Percentiles rank a stretch among this genome's conserved stretches.
Evolutionary conservation across 2,329 filamentous ascomycete species (phyloP).

Genomic region (Exserohilum turcica): DNA sequence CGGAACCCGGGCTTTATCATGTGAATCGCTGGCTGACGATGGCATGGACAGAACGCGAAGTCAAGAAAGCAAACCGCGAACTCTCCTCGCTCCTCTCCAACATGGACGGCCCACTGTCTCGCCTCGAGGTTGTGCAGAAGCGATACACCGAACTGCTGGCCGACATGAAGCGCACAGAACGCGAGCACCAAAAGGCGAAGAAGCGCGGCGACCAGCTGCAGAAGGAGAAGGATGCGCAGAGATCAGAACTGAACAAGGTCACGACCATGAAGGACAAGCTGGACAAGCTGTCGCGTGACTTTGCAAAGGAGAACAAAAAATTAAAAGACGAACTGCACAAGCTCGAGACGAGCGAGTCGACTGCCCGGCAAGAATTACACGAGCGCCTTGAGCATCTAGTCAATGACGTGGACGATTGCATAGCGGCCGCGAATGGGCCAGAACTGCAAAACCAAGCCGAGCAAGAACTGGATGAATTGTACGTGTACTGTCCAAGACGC

Average conservation of each 20-base stretch:
- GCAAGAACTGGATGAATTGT: slow-evolving; percentile 89
- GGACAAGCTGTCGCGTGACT: slow-evolving; percentile 91
- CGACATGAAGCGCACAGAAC: slow-evolving; percentile 94
- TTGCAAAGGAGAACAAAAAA: slow-evolving; percentile 97
- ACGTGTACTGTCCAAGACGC: slow-evolving; percentile 44
- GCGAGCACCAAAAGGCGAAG: slow-evolving; percentile 94
- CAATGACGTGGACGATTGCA: slow-evolving; percentile 83
- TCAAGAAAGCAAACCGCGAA: slow-evolving; percentile 91
- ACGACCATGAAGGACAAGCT: slow-evolving; percentile 92
- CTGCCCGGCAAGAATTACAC: slow-evolving; percentile 81
- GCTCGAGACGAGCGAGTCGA: slow-evolving; percentile 82
- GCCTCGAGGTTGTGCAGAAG: slow-evolving; percentile 87
- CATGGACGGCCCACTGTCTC: slow-evolving; percentile 89
- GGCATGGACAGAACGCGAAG: slow-evolving; percentile 75
- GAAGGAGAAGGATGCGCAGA: slow-evolving; percentile 91
- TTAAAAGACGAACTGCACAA: slow-evolving; percentile 92
- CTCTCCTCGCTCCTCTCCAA: slow-evolving; percentile 81
- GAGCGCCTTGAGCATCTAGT: slow-evolving; percentile 81
- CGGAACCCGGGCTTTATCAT: slow-evolving; percentile 7
- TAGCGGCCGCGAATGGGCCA: slow-evolving; percentile 83
- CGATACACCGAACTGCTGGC: slow-evolving; percentile 89
- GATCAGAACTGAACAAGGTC: slow-evolving; percentile 88
- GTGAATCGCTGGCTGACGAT: slow-evolving; percentile 33
- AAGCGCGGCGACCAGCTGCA: slow-evolving; percentile 92
- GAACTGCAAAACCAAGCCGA: slow-evolving; percentile 76